Percentiles rank a stretch among this genome's conserved stretches.
These are phyloP conservation scores for Capsicum rhomboideum DNA, from an alignment of 257 asterid genomes.

Conservation along the genomic window DNA sequence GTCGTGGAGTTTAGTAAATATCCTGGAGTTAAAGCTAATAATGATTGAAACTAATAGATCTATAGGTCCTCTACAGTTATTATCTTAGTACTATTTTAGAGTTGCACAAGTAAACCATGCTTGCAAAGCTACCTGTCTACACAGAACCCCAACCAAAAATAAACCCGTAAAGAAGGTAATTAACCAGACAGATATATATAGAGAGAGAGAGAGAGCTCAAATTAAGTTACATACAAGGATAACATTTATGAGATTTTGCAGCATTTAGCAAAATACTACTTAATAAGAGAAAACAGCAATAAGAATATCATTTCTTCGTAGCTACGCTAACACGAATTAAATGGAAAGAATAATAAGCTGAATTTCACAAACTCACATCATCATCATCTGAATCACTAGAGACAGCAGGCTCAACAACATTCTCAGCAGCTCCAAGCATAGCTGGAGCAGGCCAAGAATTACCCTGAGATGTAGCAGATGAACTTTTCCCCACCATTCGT, in stretches of 20 bases:
- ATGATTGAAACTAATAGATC: neutral
- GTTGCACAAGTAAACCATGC: neutral
- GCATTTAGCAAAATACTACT: neutral
- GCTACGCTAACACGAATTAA: neutral
- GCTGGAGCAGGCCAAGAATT: constrained; percentile 32
- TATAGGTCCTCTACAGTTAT: neutral
- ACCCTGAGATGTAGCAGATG: constrained; percentile 51
- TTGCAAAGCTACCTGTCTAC: neutral
- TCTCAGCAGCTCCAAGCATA: constrained; percentile 31
- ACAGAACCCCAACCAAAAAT: neutral
- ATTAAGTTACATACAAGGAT: neutral
- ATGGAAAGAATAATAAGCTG: neutral
- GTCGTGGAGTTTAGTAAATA: neutral
- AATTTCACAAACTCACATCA: constrained; percentile 48
- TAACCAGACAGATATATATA: neutral
- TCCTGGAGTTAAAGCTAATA: neutral
- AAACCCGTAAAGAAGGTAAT: neutral
- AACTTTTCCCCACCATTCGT: constrained; percentile 64
- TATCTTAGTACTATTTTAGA: neutral
- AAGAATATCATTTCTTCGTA: neutral
- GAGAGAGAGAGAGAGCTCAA: too few relatives aligned
- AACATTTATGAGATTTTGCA: neutral
- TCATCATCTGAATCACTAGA: constrained; percentile 79
- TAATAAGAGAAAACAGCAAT: neutral
- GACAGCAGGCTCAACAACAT: constrained; percentile 33